Evolutionary conservation across 768 basidiomycete species (phyloP), one percentile per base, ranked within the genome.

Genomic region (Suillus plorans): DNA sequence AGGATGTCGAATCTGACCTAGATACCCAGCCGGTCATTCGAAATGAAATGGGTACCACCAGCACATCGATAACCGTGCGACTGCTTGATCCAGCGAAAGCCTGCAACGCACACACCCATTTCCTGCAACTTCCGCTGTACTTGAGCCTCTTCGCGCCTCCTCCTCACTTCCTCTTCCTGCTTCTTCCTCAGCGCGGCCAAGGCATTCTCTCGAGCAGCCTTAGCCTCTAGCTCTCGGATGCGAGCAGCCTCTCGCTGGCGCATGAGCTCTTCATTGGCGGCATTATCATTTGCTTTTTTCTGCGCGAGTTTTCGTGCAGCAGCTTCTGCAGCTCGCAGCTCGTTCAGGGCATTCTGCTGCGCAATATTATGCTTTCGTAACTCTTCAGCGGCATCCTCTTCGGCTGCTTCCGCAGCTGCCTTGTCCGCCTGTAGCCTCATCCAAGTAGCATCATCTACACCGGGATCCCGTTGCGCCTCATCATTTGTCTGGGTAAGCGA

Each of bases 221-320:
- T 73, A 53, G 67, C 67, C 20, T 64, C 66, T 13, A 67, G 64
- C 31, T 74, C 77, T 3, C 71, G 69, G n/a, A 76, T 67, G 1
- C 76, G 72, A 13, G 73, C 74, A 9, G 34, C 60, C 44, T 47
- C 44, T 52, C 60, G 60, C 31, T 52, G n/a, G 16, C 28, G 45
- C 47, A 89, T 90, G 88, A 45, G 91, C 89, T 42, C 91, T 89
- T 72, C 91, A 67, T 92, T 91, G 0, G 90, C 80, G 0, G 88
- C 89, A 14, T 41, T 41, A 64, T 65, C 63, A 59, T 64, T 68
- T 71, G 71, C 63, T 65, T 47, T 63, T 65, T 64, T 58, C 70
- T 49, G 61, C 7, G 56, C 68, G 2, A 64, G 71, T 47, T 64
- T 44, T 47, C 63, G 67, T 4, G 67, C 67, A 34, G 34, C 22